Evolutionary conservation across 2,329 filamentous ascomycete species (phyloP).

Genomic region (Fusarium pilosicola): DNA sequence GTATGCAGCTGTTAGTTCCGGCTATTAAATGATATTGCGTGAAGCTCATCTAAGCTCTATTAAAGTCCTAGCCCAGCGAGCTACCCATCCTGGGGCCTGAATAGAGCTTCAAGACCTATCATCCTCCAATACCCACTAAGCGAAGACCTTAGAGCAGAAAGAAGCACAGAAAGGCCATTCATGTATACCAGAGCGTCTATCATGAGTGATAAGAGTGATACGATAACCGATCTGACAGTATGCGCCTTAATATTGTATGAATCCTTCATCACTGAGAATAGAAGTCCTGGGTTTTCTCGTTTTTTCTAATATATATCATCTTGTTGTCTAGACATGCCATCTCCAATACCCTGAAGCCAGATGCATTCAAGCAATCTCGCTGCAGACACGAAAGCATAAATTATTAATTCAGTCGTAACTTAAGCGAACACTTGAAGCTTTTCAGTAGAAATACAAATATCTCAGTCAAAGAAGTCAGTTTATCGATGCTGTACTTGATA

Average conservation of each 20-base stretch:
- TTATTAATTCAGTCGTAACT: neutral
- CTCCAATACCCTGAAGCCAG: neutral
- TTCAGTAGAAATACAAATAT: neutral
- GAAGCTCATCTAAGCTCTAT: neutral
- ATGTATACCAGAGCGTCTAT: neutral
- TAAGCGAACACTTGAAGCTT: neutral
- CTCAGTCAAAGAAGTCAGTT: neutral
- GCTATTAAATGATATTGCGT: neutral
- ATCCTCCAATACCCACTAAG: too few species aligned
- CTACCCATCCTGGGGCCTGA: neutral
- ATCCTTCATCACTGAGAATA: neutral
- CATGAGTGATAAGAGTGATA: neutral
- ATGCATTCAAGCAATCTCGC: neutral
- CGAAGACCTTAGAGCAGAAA: neutral
- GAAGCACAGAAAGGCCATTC: neutral
- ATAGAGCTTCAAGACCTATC: neutral
- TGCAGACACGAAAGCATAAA: neutral
- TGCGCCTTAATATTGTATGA: neutral
- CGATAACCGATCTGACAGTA: neutral
- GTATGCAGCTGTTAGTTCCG: neutral
- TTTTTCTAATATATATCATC: neutral
- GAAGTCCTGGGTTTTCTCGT: neutral
- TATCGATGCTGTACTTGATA: neutral
- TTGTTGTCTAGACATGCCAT: neutral
- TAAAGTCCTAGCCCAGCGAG: neutral